Percentiles rank a stretch among this genome's conserved stretches.
Conservation (phyloP, 257 asterid species). For the Solanum gracilifrons region DNA sequence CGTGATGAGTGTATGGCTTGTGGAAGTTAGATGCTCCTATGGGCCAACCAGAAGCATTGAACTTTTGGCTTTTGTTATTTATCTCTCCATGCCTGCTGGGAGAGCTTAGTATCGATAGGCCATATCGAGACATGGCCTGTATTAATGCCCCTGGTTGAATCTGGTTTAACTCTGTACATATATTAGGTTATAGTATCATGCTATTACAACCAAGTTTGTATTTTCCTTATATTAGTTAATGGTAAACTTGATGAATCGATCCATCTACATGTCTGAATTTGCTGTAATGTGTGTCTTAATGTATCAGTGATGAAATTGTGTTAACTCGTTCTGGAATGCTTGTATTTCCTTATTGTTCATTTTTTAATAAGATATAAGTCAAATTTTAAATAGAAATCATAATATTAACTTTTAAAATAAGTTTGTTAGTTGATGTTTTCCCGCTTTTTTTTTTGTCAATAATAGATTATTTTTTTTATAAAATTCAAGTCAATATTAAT, state of each 20-base stretch:
- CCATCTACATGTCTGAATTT: neutral
- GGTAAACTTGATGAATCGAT: neutral
- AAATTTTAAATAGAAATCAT: neutral
- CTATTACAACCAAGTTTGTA: neutral
- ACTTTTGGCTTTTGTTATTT: neutral
- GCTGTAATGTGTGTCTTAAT: neutral
- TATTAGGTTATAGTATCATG: neutral
- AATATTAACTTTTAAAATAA: neutral
- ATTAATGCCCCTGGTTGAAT: neutral
- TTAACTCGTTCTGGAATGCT: neutral
- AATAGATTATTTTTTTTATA: neutral
- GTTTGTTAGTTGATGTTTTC: neutral
- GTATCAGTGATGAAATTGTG: neutral
- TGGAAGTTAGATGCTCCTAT: constrained; percentile 46
- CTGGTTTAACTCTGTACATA: neutral
- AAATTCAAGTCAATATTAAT: neutral
- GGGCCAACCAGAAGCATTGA: neutral
- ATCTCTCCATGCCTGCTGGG: neutral
- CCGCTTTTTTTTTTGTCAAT: neutral
- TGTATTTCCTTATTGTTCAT: neutral
- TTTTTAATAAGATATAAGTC: neutral
- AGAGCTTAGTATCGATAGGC: neutral
- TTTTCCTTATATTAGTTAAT: neutral
- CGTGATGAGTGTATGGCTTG: constrained; percentile 84
- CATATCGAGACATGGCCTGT: neutral